Percentiles rank a stretch among this genome's conserved stretches.
phyloP scores from a whole-genome alignment of 176 grass and related monocot species.

The Carex myosuroides region DNA sequence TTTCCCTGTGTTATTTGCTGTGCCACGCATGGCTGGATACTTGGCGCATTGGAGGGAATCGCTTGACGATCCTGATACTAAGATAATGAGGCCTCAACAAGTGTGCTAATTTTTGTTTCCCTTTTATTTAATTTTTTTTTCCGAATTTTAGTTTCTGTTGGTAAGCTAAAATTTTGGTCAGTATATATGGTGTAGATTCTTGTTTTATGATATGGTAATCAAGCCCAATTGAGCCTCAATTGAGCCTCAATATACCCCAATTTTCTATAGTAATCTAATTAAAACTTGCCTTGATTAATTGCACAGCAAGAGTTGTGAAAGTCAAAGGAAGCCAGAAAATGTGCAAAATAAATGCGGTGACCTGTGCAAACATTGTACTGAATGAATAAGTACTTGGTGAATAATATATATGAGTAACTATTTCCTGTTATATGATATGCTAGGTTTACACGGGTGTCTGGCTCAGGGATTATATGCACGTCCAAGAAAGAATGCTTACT shows the following conservation, averaged over 20 bases:
- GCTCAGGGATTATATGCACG: constrained; percentile 62
- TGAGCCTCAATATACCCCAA: neutral
- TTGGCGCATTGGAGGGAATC: too few species aligned
- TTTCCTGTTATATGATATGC: neutral
- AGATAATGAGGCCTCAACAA: too few species aligned
- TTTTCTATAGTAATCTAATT: neutral
- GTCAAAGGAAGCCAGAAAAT: neutral
- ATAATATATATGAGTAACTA: neutral
- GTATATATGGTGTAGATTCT: neutral
- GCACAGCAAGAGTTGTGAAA: neutral
- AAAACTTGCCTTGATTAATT: neutral
- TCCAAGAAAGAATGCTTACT: constrained; percentile 39
- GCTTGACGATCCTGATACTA: too few species aligned
- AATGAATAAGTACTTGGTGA: neutral
- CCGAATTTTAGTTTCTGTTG: too few species aligned
- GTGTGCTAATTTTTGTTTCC: too few species aligned
- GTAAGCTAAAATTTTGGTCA: too few species aligned
- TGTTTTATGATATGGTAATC: neutral
- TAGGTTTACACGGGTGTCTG: constrained; percentile 76
- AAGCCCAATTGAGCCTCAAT: too few species aligned
- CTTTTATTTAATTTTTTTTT: too few species aligned
- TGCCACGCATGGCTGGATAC: too few species aligned
- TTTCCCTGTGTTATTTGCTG: too few species aligned
- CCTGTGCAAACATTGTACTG: neutral
- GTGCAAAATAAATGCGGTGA: neutral